These are phyloP conservation scores for Monosporozyma servazzii DNA, from an alignment of 805 yeast species.

Conservation along the genomic window DNA sequence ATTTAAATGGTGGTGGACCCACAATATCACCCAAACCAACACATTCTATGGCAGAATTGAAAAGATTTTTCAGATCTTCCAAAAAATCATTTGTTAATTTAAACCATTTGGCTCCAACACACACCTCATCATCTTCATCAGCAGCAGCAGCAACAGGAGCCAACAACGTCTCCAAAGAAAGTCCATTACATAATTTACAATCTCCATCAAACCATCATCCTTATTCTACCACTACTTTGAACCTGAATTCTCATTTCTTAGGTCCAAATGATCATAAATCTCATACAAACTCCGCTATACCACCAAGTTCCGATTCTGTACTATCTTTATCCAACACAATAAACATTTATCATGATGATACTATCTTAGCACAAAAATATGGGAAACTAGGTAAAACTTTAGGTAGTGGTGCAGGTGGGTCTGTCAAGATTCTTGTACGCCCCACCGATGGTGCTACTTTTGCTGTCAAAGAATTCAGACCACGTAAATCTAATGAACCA, in stretches of 20 bases:
- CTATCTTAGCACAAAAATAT: slow-evolving; percentile 49
- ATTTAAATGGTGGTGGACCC: slow-evolving; percentile 3
- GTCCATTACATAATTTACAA: slow-evolving; percentile 1
- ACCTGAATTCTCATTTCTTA: slow-evolving; percentile 11
- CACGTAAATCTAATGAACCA: slow-evolving; percentile 59
- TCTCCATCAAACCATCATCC: slow-evolving; percentile 9
- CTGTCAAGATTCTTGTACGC: slow-evolving; percentile 63
- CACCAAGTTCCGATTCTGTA: slow-evolving; percentile 30
- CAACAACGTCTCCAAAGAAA: not conserved
- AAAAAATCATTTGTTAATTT: slow-evolving; percentile 12
- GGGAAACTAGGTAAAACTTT: slow-evolving; percentile 66
- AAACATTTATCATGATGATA: slow-evolving; percentile 41
- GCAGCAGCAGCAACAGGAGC: not conserved
- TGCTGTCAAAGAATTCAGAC: slow-evolving; percentile 78
- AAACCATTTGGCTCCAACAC: slow-evolving; percentile 6
- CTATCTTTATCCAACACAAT: slow-evolving; percentile 27
- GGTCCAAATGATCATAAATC: slow-evolving; percentile 8
- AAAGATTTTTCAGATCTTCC: slow-evolving; percentile 58
- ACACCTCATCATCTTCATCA: slow-evolving; percentile 1
- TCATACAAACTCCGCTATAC: slow-evolving; percentile 29
- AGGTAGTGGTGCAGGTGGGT: slow-evolving; percentile 86
- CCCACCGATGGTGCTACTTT: slow-evolving; percentile 62
- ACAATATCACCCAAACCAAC: slow-evolving; percentile 18
- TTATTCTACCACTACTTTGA: slow-evolving; percentile 11
- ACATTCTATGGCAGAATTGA: slow-evolving; percentile 59